These are phyloP conservation scores for Entomortierella chlamydospora DNA, from an alignment of 192 early-diverging fungal genomes.

Conservation along the genomic window DNA sequence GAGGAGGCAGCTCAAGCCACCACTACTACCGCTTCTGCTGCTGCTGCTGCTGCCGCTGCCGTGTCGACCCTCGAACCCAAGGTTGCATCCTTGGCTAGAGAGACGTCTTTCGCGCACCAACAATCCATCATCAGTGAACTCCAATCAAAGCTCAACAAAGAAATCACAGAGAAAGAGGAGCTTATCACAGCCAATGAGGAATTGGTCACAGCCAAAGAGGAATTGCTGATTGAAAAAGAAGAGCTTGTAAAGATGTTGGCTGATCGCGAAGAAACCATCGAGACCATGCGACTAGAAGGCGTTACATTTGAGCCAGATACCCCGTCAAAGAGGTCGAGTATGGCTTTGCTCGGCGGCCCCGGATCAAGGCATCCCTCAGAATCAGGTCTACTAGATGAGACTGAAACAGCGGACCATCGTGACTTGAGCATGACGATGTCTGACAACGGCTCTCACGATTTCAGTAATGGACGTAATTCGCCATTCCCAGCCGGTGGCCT, in stretches of 20 bases:
- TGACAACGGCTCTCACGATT: constrained; percentile 26
- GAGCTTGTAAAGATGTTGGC: constrained; percentile 66
- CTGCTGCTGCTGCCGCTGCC: not conserved
- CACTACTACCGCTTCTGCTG: too few species aligned
- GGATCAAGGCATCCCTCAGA: constrained; percentile 13
- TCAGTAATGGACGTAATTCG: constrained; percentile 32
- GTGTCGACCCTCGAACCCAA: constrained; percentile 5
- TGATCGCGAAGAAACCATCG: constrained; percentile 69
- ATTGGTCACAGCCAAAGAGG: constrained; percentile 53
- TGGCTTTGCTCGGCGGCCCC: not conserved
- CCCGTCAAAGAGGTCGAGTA: constrained; percentile 12
- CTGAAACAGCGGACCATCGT: constrained; percentile 14
- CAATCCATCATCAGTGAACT: constrained; percentile 48
- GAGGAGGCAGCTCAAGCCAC: constrained; percentile 6
- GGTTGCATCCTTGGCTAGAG: constrained; percentile 42
- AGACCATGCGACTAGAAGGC: constrained; percentile 61
- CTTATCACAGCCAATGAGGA: constrained; percentile 55
- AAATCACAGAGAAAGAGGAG: constrained; percentile 48
- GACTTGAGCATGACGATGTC: constrained; percentile 36
- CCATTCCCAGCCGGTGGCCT: constrained; percentile 43
- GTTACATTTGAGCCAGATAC: constrained; percentile 21
- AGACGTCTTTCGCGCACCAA: constrained; percentile 50
- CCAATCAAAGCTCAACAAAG: constrained; percentile 41
- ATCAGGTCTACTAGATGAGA: constrained; percentile 22
- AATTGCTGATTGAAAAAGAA: constrained; percentile 63